phyloP scores from a whole-genome alignment of 768 basidiomycete species.

The Infundibulicybe gibba region DNA sequence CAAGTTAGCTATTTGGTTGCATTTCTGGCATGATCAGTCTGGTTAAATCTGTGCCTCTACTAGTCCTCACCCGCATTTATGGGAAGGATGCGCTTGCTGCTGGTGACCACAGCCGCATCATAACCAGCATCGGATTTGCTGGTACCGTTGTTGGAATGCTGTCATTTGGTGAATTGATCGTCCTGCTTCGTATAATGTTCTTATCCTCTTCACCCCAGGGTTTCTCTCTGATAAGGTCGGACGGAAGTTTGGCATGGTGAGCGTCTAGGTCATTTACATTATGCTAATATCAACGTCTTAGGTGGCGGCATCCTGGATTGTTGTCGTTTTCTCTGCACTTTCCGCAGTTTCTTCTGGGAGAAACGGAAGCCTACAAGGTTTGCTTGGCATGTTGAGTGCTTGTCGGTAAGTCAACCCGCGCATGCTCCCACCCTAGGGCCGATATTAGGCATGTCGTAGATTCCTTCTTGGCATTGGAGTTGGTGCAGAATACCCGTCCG shows the following conservation, averaged over 20 bases:
- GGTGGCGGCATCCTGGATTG: slow-evolving; percentile 81
- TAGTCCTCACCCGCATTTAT: slow-evolving; percentile 72
- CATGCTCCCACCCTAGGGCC: neutral
- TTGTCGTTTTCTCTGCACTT: slow-evolving; percentile 81
- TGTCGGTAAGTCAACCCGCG: slow-evolving; percentile 55
- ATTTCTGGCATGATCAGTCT: neutral
- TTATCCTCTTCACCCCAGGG: slow-evolving; percentile 21
- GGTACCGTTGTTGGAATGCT: slow-evolving; percentile 86
- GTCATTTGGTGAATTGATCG: slow-evolving; percentile 44
- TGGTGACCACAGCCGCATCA: slow-evolving; percentile 56
- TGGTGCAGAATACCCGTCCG: slow-evolving; percentile 87
- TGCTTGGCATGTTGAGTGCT: slow-evolving; percentile 72
- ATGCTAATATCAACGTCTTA: slow-evolving; percentile 20
- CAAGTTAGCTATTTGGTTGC: slow-evolving; percentile 36
- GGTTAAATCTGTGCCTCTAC: neutral
- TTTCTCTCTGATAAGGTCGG: slow-evolving; percentile 83
- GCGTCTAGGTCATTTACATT: slow-evolving; percentile 9
- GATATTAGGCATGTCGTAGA: slow-evolving; percentile 25
- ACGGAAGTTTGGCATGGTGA: slow-evolving; percentile 82
- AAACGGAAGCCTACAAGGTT: slow-evolving; percentile 57
- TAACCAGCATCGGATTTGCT: slow-evolving; percentile 73
- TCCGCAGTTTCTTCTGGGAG: slow-evolving; percentile 82
- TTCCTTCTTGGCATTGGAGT: slow-evolving; percentile 88
- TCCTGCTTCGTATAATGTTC: neutral
- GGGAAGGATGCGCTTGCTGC: slow-evolving; percentile 44